A percentile compares a stretch with the other conserved stretches of the same genome.
phyloP scores from a whole-genome alignment of 441 rosid genomes.

The Pelargonium exstipulatum region DNA sequence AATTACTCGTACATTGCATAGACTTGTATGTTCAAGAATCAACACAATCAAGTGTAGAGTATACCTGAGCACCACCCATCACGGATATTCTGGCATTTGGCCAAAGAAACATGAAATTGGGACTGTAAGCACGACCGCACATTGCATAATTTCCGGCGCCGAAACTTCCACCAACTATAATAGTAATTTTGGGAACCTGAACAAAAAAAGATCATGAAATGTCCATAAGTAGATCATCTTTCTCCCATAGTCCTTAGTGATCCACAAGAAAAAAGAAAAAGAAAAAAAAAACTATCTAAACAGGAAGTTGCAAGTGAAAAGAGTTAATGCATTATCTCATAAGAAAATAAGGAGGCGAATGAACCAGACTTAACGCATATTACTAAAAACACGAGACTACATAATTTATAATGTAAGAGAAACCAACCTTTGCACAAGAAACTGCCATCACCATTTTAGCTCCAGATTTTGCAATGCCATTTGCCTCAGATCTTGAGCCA shows the following conservation, averaged over 20 bases:
- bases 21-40: neutral
- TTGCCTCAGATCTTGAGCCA: slow-evolving; percentile 94
- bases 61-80: slow-evolving; percentile 97
- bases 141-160: slow-evolving; percentile 99
- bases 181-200: slow-evolving; percentile 87
- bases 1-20: neutral
- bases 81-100: slow-evolving; percentile 91
- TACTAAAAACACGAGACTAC: neutral
- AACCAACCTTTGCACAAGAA: slow-evolving; percentile 81
- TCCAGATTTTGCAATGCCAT: slow-evolving; percentile 95
- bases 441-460: slow-evolving; percentile 99
- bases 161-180: slow-evolving; percentile 89
- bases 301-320: too few species aligned
- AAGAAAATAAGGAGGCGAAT: too few species aligned
- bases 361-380: too few species aligned
- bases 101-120: slow-evolving; percentile 89
- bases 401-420: neutral
- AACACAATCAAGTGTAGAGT: slow-evolving; percentile 2
- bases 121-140: slow-evolving; percentile 97
- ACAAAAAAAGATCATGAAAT: slow-evolving; percentile 15
- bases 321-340: too few species aligned
- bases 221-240: neutral
- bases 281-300: neutral
- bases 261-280: neutral
- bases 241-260: neutral